Evolutionary conservation across 2,329 filamentous ascomycete species (phyloP).

Genomic region (Diplodia sapinea): DNA sequence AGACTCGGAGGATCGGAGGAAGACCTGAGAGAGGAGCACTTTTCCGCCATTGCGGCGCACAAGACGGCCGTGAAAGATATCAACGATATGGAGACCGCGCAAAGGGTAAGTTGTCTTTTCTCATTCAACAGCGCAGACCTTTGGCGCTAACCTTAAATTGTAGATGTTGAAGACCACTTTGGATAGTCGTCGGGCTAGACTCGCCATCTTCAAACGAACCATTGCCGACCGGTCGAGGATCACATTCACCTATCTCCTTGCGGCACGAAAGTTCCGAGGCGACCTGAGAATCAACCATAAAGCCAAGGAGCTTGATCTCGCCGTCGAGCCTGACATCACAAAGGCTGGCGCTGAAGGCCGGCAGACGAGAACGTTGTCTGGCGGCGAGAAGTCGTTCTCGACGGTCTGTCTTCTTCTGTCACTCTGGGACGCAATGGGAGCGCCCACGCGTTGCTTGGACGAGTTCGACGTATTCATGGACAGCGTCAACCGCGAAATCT

Average conservation of each 20-base stretch:
- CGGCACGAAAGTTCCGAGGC: slow-evolving; percentile 87
- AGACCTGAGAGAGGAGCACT: slow-evolving; percentile 39
- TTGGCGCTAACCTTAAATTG: not conserved
- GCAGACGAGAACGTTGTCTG: slow-evolving; percentile 89
- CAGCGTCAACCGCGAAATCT: slow-evolving; percentile 89
- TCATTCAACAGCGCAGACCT: slow-evolving; percentile 34
- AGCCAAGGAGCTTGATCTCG: slow-evolving; percentile 74
- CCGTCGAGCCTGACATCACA: slow-evolving; percentile 73
- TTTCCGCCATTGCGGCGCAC: slow-evolving; percentile 41
- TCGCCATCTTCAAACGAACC: slow-evolving; percentile 78
- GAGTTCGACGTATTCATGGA: slow-evolving; percentile 99
- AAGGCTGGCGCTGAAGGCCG: slow-evolving; percentile 72
- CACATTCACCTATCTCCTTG: slow-evolving; percentile 86
- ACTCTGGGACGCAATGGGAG: slow-evolving; percentile 98
- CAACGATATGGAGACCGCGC: slow-evolving; percentile 39
- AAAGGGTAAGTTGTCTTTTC: slow-evolving; percentile 47
- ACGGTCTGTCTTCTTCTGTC: slow-evolving; percentile 91
- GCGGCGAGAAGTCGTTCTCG: slow-evolving; percentile 97
- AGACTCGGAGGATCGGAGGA: slow-evolving; percentile 45
- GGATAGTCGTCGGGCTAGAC: slow-evolving; percentile 72
- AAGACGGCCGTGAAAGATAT: slow-evolving; percentile 33
- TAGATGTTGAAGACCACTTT: slow-evolving; percentile 64
- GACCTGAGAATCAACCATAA: slow-evolving; percentile 78
- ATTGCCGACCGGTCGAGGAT: slow-evolving; percentile 87
- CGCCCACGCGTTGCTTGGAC: slow-evolving; percentile 90